Conservation (phyloP, 768 basidiomycete genomes). For the Termitomyces sp. region DNA sequence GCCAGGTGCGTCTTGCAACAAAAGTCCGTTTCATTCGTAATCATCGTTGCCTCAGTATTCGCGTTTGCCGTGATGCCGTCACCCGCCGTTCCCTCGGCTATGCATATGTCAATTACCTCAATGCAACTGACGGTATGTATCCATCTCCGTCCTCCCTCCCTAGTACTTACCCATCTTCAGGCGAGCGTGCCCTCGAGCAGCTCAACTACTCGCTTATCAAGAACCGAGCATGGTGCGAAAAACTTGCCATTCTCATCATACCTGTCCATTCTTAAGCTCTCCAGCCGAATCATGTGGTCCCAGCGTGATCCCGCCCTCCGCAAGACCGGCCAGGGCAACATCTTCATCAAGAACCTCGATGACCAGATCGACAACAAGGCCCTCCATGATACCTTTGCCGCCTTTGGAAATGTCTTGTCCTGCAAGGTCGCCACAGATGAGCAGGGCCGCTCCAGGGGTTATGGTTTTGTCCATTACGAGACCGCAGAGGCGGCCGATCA, state of each 20-base stretch:
- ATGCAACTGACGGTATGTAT: slow-evolving; percentile 64
- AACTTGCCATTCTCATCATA: slow-evolving; percentile 3
- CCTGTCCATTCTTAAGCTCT: not conserved
- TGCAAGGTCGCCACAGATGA: slow-evolving; percentile 99
- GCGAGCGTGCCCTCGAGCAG: slow-evolving; percentile 97
- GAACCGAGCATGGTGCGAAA: slow-evolving; percentile 82
- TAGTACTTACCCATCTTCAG: not conserved
- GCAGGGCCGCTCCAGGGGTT: slow-evolving; percentile 91
- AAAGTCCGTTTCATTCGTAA: not conserved
- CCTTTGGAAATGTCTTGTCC: slow-evolving; percentile 96
- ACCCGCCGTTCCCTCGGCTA: slow-evolving; percentile 99
- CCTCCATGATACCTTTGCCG: slow-evolving; percentile 98
- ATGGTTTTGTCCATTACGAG: slow-evolving; percentile 99
- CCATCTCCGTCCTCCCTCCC: no score
- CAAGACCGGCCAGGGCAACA: slow-evolving; percentile 99
- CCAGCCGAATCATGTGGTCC: slow-evolving; percentile 99
- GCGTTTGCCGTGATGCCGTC: slow-evolving; percentile 99
- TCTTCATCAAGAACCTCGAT: slow-evolving; percentile 99
- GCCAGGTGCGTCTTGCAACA: slow-evolving; percentile 61
- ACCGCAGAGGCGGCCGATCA: slow-evolving; percentile 92
- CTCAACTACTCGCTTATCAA: slow-evolving; percentile 99
- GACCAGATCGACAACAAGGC: slow-evolving; percentile 99
- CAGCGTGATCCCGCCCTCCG: slow-evolving; percentile 99
- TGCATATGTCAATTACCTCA: slow-evolving; percentile 99
- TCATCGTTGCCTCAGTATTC: slow-evolving; percentile 56